Conservation (phyloP, 108 stramenopile species). For the Cyclotella cryptica region DNA sequence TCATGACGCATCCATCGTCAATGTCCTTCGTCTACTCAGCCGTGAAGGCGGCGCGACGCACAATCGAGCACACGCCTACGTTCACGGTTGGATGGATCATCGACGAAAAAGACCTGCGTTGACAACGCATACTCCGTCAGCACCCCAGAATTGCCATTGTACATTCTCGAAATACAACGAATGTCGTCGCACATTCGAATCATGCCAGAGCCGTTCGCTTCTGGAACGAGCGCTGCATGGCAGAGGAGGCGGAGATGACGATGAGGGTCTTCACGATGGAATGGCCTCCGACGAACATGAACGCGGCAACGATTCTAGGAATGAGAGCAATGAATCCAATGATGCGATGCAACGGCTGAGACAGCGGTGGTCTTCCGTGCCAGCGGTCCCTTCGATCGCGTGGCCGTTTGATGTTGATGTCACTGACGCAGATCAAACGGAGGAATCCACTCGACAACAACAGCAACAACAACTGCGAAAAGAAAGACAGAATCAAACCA, state of each 20-base stretch:
- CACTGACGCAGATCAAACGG: neutral
- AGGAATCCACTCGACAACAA: neutral
- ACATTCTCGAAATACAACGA: neutral
- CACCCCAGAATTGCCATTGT: too few species aligned
- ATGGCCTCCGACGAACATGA: neutral
- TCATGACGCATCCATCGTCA: neutral
- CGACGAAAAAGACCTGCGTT: conserved; percentile 1
- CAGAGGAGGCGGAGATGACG: conserved; percentile 13
- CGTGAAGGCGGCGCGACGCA: neutral
- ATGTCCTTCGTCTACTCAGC: too few species aligned
- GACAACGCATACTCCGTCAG: neutral
- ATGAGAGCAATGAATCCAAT: neutral
- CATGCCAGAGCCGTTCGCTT: neutral
- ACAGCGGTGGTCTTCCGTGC: conserved; percentile 38
- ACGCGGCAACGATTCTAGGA: neutral
- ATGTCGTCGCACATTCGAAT: neutral
- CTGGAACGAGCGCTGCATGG: neutral
- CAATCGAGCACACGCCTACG: neutral
- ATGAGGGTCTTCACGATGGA: neutral
- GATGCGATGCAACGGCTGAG: conserved; percentile 42
- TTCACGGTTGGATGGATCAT: neutral
- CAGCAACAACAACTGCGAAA: conserved; percentile 11
- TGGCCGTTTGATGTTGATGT: conserved; percentile 33
- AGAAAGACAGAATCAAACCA: conserved; percentile 4
- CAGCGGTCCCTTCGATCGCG: conserved; percentile 45